Conservation (phyloP, 1,139 yeast species). For the Blastobotrys petasosporus region DNA sequence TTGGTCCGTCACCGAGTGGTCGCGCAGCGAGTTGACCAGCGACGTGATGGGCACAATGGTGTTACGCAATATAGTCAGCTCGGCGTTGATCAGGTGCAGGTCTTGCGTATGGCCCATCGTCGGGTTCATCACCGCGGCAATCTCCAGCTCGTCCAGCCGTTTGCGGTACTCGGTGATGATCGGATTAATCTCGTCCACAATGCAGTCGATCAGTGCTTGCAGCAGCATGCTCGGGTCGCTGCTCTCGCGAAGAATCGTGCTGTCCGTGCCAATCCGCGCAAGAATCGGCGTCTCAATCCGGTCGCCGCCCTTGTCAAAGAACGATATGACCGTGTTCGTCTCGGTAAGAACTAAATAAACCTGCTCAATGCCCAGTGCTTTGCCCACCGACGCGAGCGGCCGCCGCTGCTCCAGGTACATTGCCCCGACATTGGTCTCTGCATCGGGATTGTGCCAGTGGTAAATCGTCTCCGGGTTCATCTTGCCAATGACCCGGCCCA, state of each 20-base stretch:
- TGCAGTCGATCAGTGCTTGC: slow-evolving; percentile 49
- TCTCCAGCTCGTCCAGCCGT: slow-evolving; percentile 43
- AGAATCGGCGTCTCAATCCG: slow-evolving; percentile 47
- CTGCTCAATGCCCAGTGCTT: slow-evolving; percentile 51
- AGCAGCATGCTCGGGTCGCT: slow-evolving; percentile 46
- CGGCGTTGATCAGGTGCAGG: slow-evolving; percentile 47
- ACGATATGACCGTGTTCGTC: slow-evolving; percentile 45
- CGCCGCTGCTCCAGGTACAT: slow-evolving; percentile 39
- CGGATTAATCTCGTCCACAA: slow-evolving; percentile 53
- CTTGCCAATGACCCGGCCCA: slow-evolving; percentile 9
- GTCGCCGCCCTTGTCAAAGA: slow-evolving; percentile 48
- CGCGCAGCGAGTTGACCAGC: slow-evolving; percentile 40
- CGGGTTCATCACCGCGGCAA: slow-evolving; percentile 46
- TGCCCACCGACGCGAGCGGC: slow-evolving; percentile 40
- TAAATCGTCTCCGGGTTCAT: slow-evolving; percentile 29
- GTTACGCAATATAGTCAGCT: slow-evolving; percentile 41
- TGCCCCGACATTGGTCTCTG: slow-evolving; percentile 15
- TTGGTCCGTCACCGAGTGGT: slow-evolving; percentile 28
- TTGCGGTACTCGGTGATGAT: slow-evolving; percentile 53
- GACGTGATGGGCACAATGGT: slow-evolving; percentile 43
- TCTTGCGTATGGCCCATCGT: slow-evolving; percentile 46
- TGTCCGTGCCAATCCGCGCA: slow-evolving; percentile 40
- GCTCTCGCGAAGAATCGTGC: slow-evolving; percentile 44
- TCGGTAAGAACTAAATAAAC: slow-evolving; percentile 43
- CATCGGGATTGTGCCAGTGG: slow-evolving; percentile 35